Conservation (phyloP, 768 basidiomycete species). For the Gloeophyllum trabeum region DNA sequence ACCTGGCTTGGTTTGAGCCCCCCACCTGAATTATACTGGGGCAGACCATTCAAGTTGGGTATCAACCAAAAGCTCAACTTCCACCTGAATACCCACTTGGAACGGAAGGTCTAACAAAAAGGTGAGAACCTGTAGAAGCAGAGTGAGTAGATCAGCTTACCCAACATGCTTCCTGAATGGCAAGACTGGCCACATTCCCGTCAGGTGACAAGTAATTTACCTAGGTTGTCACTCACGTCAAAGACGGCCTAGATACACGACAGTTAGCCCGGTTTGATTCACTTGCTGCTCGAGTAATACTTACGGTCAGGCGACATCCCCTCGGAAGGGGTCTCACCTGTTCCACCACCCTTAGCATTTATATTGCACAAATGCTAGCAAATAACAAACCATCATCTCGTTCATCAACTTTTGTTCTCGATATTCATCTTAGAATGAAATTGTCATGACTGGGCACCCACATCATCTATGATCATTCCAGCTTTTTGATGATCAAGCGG, state of each 20-base stretch:
- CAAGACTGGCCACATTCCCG: slow-evolving; percentile 41
- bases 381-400: not conserved
- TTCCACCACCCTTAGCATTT: slow-evolving; percentile 47
- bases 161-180: slow-evolving; percentile 84
- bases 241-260: slow-evolving; percentile 14
- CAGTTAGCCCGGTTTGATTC: not conserved
- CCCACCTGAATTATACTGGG: slow-evolving; percentile 21
- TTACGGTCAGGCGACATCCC: slow-evolving; percentile 83
- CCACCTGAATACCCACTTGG: not conserved
- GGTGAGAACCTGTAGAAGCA: not conserved
- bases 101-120: not conserved
- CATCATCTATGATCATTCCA: slow-evolving; percentile 86
- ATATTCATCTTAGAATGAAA: not conserved
- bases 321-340: slow-evolving; percentile 72
- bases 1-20: slow-evolving; percentile 17
- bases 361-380: not conserved
- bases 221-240: slow-evolving; percentile 13
- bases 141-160: slow-evolving; percentile 23
- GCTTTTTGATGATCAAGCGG: slow-evolving; percentile 59
- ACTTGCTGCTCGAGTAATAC: slow-evolving; percentile 12
- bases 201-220: not conserved
- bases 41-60: too few relatives aligned
- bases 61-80: not conserved
- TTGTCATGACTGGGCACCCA: slow-evolving; percentile 24
- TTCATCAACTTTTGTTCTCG: too few relatives aligned